phyloP scores from a whole-genome alignment of 2,329 filamentous ascomycete genomes.

The Alternaria angustiovoidea region DNA sequence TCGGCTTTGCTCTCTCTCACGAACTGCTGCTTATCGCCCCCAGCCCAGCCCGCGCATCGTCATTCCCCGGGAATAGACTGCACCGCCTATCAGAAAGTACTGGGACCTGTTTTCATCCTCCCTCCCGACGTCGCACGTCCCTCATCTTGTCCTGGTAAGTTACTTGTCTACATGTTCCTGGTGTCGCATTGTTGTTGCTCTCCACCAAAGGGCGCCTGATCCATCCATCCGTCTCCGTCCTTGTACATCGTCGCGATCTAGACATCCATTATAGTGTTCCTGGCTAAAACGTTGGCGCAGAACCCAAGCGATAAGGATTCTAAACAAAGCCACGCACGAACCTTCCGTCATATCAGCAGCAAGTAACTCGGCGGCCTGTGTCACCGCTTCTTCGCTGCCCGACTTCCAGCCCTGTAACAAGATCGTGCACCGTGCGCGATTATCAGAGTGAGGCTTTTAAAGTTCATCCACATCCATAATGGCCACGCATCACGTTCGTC shows the following conservation, averaged over 20 bases:
- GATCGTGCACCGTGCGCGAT: slow-evolving; percentile 43
- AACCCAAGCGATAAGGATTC: slow-evolving; percentile 45
- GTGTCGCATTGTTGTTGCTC: neutral
- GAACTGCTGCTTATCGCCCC: slow-evolving; percentile 1
- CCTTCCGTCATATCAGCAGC: slow-evolving; percentile 47
- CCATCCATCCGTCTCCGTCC: slow-evolving; percentile 1
- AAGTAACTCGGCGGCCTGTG: slow-evolving; percentile 40
- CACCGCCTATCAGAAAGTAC: slow-evolving; percentile 3
- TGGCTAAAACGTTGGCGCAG: slow-evolving; percentile 48
- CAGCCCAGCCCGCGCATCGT: slow-evolving; percentile 20
- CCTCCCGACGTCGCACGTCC: slow-evolving; percentile 36
- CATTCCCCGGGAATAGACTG: slow-evolving; percentile 20
- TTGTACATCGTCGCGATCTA: neutral
- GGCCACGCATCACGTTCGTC: slow-evolving; percentile 47
- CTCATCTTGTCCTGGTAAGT: slow-evolving; percentile 35
- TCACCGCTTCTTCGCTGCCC: slow-evolving; percentile 47
- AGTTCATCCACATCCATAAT: slow-evolving; percentile 46
- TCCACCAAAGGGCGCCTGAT: neutral
- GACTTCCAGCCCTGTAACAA: slow-evolving; percentile 36
- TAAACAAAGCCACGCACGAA: slow-evolving; percentile 50
- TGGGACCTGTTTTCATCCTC: slow-evolving; percentile 17
- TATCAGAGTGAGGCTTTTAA: slow-evolving; percentile 44
- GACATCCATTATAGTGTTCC: slow-evolving; percentile 29
- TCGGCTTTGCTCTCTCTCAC: slow-evolving; percentile 39
- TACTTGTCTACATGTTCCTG: slow-evolving; percentile 13